phyloP scores from a whole-genome alignment of 2,329 filamentous ascomycete genomes.

The Epichloe brachyelytri region DNA sequence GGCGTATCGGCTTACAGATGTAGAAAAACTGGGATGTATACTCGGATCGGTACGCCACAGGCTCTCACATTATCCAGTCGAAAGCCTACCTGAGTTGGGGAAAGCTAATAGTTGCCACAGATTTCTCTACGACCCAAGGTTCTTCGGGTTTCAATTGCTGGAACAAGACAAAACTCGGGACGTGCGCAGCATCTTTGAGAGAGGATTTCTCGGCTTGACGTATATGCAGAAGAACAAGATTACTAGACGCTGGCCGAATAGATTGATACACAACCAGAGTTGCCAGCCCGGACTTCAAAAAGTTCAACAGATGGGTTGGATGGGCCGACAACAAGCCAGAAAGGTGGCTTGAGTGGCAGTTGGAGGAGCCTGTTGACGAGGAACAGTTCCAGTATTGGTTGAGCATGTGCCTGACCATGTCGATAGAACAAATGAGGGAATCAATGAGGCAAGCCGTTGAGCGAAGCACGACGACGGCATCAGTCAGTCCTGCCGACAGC shows the following conservation, averaged over 20 bases:
- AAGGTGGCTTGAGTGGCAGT: slow-evolving; percentile 17
- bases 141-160: background rate
- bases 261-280: slow-evolving; percentile 7
- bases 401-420: background rate
- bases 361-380: background rate
- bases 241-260: slow-evolving; percentile 12
- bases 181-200: slow-evolving; percentile 2
- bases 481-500: background rate
- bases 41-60: background rate
- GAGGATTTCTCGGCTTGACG: slow-evolving; percentile 10
- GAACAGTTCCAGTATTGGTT: background rate
- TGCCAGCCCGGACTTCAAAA: slow-evolving; percentile 5
- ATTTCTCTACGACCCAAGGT: background rate
- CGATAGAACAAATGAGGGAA: background rate
- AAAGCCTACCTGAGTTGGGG: no score
- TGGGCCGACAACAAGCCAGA: slow-evolving; percentile 11
- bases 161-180: background rate
- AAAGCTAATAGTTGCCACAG: background rate
- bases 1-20: background rate
- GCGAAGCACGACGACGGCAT: background rate
- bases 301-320: slow-evolving; percentile 12
- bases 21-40: background rate
- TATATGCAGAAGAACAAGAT: slow-evolving; percentile 11
- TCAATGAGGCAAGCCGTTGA: background rate
- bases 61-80: background rate